phyloP scores from a whole-genome alignment of 2,329 filamentous ascomycete species.

The Fusarium redolens region DNA sequence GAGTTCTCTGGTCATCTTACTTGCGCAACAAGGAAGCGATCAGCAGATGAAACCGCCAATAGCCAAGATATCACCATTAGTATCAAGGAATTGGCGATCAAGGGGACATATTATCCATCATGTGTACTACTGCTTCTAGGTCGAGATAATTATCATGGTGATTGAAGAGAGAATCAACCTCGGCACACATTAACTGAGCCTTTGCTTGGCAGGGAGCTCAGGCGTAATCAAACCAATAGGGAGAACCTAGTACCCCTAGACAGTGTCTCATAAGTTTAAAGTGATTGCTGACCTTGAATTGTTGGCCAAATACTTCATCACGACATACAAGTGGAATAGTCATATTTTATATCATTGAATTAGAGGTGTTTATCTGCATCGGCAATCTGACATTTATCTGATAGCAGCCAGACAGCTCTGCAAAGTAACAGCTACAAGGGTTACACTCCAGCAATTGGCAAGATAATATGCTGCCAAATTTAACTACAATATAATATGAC shows the following conservation, averaged over 20 bases:
- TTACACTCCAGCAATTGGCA: background rate
- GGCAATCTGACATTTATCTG: accelerated
- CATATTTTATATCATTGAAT: too few relatives aligned
- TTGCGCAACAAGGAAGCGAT: background rate
- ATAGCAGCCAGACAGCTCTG: background rate
- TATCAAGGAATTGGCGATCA: background rate
- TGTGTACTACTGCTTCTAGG: accelerated
- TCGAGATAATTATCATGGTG: too few relatives aligned
- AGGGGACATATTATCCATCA: accelerated
- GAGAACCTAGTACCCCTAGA: background rate
- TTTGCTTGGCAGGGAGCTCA: background rate
- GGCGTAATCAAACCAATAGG: background rate
- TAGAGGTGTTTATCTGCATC: too few relatives aligned
- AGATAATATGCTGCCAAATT: too few relatives aligned
- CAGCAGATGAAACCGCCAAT: background rate
- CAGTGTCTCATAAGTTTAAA: accelerated
- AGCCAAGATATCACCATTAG: background rate
- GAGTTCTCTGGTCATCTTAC: background rate
- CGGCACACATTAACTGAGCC: background rate
- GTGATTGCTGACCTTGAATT: accelerated
- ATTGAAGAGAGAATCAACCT: background rate
- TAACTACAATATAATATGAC: too few relatives aligned
- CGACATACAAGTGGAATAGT: background rate
- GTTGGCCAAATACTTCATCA: too few relatives aligned
- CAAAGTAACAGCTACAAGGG: background rate